Evolutionary conservation across 2,329 filamentous ascomycete species (phyloP).

Genomic region (Coniochaeta sp.): DNA sequence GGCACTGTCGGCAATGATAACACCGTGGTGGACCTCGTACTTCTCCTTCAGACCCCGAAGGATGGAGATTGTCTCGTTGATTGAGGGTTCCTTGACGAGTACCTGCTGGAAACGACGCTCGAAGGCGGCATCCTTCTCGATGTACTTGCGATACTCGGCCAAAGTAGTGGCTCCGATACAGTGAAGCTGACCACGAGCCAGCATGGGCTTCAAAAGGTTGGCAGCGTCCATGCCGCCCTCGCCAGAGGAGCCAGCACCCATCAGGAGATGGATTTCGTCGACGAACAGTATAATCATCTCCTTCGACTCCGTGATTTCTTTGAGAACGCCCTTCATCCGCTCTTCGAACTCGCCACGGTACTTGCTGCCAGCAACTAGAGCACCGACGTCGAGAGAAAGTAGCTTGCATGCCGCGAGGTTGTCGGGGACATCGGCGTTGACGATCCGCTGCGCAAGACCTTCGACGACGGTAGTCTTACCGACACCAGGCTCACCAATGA

Average conservation of each 20-base stretch:
- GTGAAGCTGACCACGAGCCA: slow-evolving; percentile 91
- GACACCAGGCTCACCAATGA: slow-evolving; percentile 96
- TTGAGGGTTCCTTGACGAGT: slow-evolving; percentile 85
- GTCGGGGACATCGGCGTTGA: slow-evolving; percentile 93
- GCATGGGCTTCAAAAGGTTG: slow-evolving; percentile 96
- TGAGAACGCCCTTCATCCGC: slow-evolving; percentile 97
- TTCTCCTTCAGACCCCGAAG: slow-evolving; percentile 97
- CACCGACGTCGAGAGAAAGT: slow-evolving; percentile 90
- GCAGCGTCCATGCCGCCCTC: slow-evolving; percentile 99
- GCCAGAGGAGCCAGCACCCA: slow-evolving; percentile 91
- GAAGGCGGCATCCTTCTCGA: slow-evolving; percentile 97
- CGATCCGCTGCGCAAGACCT: slow-evolving; percentile 88
- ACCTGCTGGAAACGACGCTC: slow-evolving; percentile 99
- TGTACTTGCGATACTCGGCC: slow-evolving; percentile 95
- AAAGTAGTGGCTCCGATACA: slow-evolving; percentile 97
- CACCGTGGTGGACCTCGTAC: slow-evolving; percentile 97
- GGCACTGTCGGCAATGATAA: slow-evolving; percentile 90
- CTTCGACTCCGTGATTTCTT: slow-evolving; percentile 90
- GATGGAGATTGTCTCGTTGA: slow-evolving; percentile 90
- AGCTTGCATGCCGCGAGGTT: slow-evolving; percentile 91
- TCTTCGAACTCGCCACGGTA: slow-evolving; percentile 98
- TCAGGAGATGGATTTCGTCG: slow-evolving; percentile 96
- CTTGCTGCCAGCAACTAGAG: slow-evolving; percentile 93
- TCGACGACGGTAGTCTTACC: slow-evolving; percentile 98
- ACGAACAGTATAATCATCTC: slow-evolving; percentile 98